Conservation (phyloP, 371 early-diverging fungal genomes). For the Enterocytospora artemiae region DNA sequence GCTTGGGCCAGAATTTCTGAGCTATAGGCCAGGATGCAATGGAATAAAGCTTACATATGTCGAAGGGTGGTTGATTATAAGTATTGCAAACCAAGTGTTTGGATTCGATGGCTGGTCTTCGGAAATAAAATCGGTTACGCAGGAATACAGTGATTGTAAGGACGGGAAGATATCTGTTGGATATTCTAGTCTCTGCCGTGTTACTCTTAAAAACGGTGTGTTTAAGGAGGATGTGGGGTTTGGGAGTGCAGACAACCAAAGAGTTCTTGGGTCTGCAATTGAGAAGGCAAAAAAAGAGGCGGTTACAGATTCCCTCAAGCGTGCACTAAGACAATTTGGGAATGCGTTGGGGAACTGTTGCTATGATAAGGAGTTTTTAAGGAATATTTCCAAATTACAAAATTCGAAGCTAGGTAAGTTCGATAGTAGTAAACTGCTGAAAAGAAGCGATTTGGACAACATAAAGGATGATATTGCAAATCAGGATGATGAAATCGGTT, state of each 20-base stretch:
- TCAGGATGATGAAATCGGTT: no score
- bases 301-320: constrained; percentile 81
- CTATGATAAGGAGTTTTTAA: constrained; percentile 74
- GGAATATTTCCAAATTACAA: constrained; percentile 57
- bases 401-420: constrained; percentile 18
- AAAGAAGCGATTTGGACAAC: neutral
- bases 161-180: constrained; percentile 64
- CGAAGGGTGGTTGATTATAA: constrained; percentile 76
- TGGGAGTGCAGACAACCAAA: constrained; percentile 71
- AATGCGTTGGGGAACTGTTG: constrained; percentile 82
- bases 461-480: neutral
- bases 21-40: constrained; percentile 49
- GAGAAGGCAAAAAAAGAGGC: constrained; percentile 92
- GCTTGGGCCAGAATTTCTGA: constrained; percentile 64
- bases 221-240: constrained; percentile 82
- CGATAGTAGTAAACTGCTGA: constrained; percentile 5
- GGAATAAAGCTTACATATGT: constrained; percentile 66
- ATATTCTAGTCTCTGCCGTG: constrained; percentile 68
- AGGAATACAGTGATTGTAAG: constrained; percentile 65
- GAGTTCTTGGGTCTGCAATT: constrained; percentile 67
- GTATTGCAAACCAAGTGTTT: constrained; percentile 84
- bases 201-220: constrained; percentile 80
- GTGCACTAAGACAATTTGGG: constrained; percentile 80
- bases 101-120: constrained; percentile 92
- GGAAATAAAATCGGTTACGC: constrained; percentile 63